Evolutionary conservation across 2,329 filamentous ascomycete genomes (phyloP).

Genomic region (Dactylellina haptotyla): DNA sequence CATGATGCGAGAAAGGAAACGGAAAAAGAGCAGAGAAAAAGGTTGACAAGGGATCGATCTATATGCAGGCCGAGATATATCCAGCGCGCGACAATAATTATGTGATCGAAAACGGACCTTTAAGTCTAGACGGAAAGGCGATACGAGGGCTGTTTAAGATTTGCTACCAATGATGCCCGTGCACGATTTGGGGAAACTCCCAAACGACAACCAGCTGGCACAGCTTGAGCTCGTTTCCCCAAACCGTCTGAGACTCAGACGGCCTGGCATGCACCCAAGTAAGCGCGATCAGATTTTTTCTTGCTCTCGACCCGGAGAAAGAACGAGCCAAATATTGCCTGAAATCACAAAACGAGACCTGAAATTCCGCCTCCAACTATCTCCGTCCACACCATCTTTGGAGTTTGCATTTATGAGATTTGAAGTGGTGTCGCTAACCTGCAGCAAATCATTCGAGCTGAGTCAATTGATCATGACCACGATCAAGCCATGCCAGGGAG

Average conservation of each 20-base stretch:
- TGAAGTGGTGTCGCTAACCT: not conserved
- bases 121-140: not conserved
- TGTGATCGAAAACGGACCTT: not conserved
- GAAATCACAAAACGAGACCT: not conserved
- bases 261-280: too few relatives aligned
- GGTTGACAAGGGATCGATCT: too few relatives aligned
- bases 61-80: not conserved
- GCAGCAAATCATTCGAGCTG: constrained; percentile 21
- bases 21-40: too few relatives aligned
- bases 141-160: too few relatives aligned
- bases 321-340: not conserved
- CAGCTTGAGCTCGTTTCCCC: too few relatives aligned
- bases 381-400: constrained; percentile 11
- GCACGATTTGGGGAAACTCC: too few relatives aligned
- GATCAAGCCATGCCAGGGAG: constrained; percentile 10
- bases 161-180: too few relatives aligned
- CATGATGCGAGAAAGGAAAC: not conserved
- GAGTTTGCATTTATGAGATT: not conserved
- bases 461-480: constrained; percentile 7
- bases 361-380: not conserved
- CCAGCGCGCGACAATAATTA: not conserved
- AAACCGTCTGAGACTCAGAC: too few relatives aligned
- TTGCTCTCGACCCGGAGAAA: too few relatives aligned
- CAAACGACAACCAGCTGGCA: too few relatives aligned
- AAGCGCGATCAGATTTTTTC: too few relatives aligned